Evolutionary conservation across 225 moss, liverwort and hornwort genomes (phyloP).

Genomic region (Pseudoscleropodium purum): DNA sequence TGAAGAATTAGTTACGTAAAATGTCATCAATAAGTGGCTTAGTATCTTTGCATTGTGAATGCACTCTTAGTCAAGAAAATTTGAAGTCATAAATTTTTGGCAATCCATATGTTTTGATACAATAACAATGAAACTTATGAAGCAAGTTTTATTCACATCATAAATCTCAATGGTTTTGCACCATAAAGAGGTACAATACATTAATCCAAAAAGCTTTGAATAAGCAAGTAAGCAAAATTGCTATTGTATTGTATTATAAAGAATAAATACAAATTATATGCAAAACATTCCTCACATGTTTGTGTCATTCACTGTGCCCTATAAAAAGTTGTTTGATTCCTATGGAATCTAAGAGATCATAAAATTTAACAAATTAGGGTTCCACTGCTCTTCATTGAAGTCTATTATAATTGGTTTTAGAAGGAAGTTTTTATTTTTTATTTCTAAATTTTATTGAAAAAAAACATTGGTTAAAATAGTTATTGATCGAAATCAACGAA

Average conservation of each 20-base stretch:
- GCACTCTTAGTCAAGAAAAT: not conserved
- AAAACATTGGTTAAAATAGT: no score
- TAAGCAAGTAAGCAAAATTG: not conserved
- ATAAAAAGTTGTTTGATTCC: not conserved
- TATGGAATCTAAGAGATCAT: not conserved
- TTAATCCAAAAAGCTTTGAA: not conserved
- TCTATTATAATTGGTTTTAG: no score
- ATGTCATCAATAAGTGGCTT: not conserved
- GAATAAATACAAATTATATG: not conserved
- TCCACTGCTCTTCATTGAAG: no score
- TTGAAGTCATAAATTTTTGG: not conserved
- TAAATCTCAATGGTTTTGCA: not conserved
- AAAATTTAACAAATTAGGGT: not conserved
- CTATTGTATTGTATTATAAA: not conserved
- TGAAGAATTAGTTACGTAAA: not conserved
- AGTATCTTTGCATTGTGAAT: not conserved
- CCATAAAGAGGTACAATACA: rapidly evolving
- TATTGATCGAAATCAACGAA: no score
- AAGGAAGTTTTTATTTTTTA: rapidly evolving
- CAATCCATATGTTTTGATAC: not conserved
- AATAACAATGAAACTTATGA: not conserved
- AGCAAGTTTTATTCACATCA: not conserved
- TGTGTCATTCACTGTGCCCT: not conserved
- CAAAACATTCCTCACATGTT: not conserved
- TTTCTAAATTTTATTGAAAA: no score